Evolutionary conservation across 768 basidiomycete species (phyloP).

Genomic region (Dendrothele bispora): DNA sequence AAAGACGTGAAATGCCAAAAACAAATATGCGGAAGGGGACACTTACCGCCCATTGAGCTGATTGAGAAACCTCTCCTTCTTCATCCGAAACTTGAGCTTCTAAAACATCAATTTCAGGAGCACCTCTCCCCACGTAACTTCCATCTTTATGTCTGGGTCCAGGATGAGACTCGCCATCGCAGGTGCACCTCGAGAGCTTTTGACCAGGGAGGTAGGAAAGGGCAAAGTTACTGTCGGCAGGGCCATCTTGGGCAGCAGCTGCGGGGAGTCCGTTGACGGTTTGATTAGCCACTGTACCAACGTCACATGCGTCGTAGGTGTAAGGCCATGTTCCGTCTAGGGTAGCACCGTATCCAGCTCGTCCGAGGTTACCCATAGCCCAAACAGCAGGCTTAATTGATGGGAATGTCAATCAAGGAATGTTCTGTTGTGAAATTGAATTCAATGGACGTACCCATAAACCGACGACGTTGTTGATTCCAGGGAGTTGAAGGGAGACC

Average conservation of each 20-base stretch:
- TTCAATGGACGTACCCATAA: conserved; percentile 29
- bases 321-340: conserved; percentile 90
- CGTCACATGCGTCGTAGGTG: conserved; percentile 61
- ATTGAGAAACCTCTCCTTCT: conserved; percentile 72
- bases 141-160: conserved; percentile 59
- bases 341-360: conserved; percentile 85
- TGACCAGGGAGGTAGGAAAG: conserved; percentile 83
- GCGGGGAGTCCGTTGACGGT: conserved; percentile 61
- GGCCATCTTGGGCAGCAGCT: conserved; percentile 63
- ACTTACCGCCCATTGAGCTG: conserved; percentile 78
- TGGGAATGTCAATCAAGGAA: too few relatives aligned
- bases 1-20: conserved; percentile 18
- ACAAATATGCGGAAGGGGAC: background rate
- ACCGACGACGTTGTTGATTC: conserved; percentile 61
- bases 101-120: conserved; percentile 90
- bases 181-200: conserved; percentile 81
- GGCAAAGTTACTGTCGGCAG: conserved; percentile 35
- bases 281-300: conserved; percentile 68
- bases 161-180: conserved; percentile 77
- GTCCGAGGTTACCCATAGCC: conserved; percentile 57
- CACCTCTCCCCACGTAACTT: conserved; percentile 65
- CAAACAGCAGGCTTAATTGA: conserved; percentile 82
- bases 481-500: conserved; percentile 61
- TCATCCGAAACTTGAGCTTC: conserved; percentile 66
- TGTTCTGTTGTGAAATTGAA: conserved; percentile 8